These are phyloP conservation scores for Penstemon newberryi DNA, from an alignment of 257 asterid species.

Conservation along the genomic window DNA sequence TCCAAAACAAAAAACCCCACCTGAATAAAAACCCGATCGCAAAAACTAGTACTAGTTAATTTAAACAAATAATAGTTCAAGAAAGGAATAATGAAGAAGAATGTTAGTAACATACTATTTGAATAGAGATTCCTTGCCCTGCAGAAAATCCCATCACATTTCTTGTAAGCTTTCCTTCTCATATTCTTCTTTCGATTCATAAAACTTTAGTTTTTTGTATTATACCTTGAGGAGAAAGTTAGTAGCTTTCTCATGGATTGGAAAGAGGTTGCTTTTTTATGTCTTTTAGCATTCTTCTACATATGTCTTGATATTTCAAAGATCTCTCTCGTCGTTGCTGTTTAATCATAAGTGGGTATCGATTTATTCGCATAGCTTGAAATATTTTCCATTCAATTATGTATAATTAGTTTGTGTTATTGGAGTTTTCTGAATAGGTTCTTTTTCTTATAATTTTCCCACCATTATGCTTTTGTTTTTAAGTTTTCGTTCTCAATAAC, in stretches of 20 bases:
- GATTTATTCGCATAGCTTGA: not conserved
- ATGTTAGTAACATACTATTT: not conserved
- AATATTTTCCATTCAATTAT: conserved; percentile 17
- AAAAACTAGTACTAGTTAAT: not conserved
- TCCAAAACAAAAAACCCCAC: conserved; percentile 16
- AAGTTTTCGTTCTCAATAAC: too few species aligned
- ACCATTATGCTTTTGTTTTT: too few species aligned
- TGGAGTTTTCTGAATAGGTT: conserved; percentile 5
- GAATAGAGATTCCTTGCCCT: conserved; percentile 40
- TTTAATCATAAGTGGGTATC: conserved; percentile 28
- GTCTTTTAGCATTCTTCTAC: conserved; percentile 10
- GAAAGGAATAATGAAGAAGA: conserved; percentile 42
- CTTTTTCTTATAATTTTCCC: not conserved
- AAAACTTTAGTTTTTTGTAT: conserved; percentile 17
- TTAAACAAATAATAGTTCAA: conserved; percentile 20
- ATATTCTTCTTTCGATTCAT: conserved; percentile 29
- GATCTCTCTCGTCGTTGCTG: conserved; percentile 24
- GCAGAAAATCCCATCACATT: conserved; percentile 44
- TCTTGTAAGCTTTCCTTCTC: conserved; percentile 51
- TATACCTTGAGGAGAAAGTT: conserved; percentile 10
- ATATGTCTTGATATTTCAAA: conserved; percentile 18
- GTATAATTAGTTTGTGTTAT: conserved; percentile 14
- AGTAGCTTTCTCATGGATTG: conserved; percentile 25
- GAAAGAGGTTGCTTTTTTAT: conserved; percentile 24
- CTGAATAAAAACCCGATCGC: conserved; percentile 11